A percentile compares a stretch with the other conserved stretches of the same genome.
phyloP scores from a whole-genome alignment of 2,329 filamentous ascomycete genomes.

The Alternaria incomplexa region DNA sequence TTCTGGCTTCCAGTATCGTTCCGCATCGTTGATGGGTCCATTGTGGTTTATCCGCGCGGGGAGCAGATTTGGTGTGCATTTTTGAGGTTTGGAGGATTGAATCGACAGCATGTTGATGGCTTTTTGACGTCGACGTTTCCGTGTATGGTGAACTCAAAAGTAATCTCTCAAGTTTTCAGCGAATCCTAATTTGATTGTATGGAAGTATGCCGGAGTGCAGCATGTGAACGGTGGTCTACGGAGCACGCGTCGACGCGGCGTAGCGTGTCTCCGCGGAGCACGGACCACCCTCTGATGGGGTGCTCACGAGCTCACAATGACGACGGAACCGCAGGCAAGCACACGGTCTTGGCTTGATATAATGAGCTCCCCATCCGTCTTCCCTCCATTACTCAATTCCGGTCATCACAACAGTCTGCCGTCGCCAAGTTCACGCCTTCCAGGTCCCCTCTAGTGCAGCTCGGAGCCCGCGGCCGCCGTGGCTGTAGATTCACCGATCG shows the following conservation, averaged over 20 bases:
- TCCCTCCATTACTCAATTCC: not conserved
- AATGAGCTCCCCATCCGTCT: not conserved
- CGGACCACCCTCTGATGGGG: not conserved
- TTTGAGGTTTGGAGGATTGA: constrained; percentile 38
- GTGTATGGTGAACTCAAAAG: too few relatives aligned
- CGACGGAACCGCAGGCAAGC: not conserved
- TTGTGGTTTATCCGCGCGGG: constrained; percentile 82
- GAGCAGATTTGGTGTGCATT: constrained; percentile 71
- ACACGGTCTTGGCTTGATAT: not conserved
- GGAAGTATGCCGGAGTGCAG: not conserved
- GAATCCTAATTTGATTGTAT: not conserved
- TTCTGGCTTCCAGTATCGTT: constrained; percentile 73
- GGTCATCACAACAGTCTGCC: not conserved
- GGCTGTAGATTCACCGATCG: not conserved
- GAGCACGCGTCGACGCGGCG: constrained; percentile 24
- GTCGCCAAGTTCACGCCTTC: not conserved
- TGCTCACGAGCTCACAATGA: constrained; percentile 8
- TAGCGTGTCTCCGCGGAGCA: constrained; percentile 18
- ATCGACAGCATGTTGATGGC: constrained; percentile 53
- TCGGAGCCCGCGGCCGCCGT: constrained; percentile 3
- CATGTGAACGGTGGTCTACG: constrained; percentile 1
- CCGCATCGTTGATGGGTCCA: constrained; percentile 68
- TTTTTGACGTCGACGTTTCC: not conserved
- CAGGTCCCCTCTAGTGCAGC: not conserved
- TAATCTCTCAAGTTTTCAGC: too few relatives aligned